Evolutionary conservation across 106 monocot species (phyloP), one percentile per base, ranked within the genome.

Genomic region (Phalaenopsis aphrodite): DNA sequence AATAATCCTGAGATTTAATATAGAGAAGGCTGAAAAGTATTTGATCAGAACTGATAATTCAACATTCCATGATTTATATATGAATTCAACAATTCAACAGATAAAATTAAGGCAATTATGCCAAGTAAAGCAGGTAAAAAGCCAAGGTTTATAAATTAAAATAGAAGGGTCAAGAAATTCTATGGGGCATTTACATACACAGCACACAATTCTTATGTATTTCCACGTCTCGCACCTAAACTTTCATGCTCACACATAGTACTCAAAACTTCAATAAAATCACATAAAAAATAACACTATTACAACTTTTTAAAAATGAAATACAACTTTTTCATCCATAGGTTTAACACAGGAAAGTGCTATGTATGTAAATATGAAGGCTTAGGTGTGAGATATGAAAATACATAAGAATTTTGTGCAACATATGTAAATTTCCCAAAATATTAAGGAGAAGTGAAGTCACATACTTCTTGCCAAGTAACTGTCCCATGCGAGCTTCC

Each of bases 401-500:
- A 30, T 30, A 30, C 30, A 30, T 30, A 30, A 30, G 30, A 30
- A 30, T 30, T 30, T 30, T 30, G 30, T 30, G 30, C 30, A 30
- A 30, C 0, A 30, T 30, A 30, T 30, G 30, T 30, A 30, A 30
- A 30, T 30, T 30, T 30, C 30, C 30, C 30, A 30, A 69, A 69
- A 38, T 39, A 67, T n/a, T 8, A 42, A 45, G 55, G 24, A 2
- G 52, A 39, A 73, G 21, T 17, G 52, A 39, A 73, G 21, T 17
- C 14, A 10, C 80, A 57, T 84, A 93, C 93, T 93, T 93, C 76
- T 88, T 93, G 76, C 93, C 93, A 4, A 93, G 88, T 76, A 93
- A 93, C 72, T 93, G 93, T 5, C 93, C 93, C 90, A 93, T 90
- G 4, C 93, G 87, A 77, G 93, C 93, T 75, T 90, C 93, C 93